Conservation (phyloP, 192 early-diverging fungal species). For the Backusella psychrophila region DNA sequence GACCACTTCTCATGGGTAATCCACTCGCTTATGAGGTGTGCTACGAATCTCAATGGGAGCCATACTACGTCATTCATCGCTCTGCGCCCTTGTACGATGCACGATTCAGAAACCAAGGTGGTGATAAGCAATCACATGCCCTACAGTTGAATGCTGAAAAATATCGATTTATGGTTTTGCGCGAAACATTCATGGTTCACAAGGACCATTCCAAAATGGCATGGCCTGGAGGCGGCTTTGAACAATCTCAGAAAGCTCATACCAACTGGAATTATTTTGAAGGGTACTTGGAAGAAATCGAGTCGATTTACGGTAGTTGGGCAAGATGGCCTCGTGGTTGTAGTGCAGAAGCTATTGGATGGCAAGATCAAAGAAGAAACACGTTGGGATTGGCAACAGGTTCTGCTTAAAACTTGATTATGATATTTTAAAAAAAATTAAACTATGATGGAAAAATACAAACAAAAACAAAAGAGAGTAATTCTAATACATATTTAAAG, state of each 20-base stretch:
- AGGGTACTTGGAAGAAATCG: slow-evolving; percentile 41
- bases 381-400: slow-evolving; percentile 38
- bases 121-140: slow-evolving; percentile 55
- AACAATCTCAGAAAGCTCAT: slow-evolving; percentile 32
- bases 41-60: slow-evolving; percentile 59
- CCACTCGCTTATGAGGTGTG: slow-evolving; percentile 47
- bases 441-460: not conserved
- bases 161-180: slow-evolving; percentile 42
- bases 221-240: slow-evolving; percentile 48
- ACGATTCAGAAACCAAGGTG: slow-evolving; percentile 54
- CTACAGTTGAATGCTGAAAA: slow-evolving; percentile 46
- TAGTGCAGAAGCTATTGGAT: slow-evolving; percentile 37
- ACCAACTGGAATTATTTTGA: slow-evolving; percentile 46
- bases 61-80: slow-evolving; percentile 47
- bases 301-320: slow-evolving; percentile 38
- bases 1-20: slow-evolving; percentile 7
- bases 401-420: not conserved
- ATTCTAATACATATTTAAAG: not conserved
- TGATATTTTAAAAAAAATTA: not conserved
- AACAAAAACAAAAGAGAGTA: not conserved
- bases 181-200: slow-evolving; percentile 49
- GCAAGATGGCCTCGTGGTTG: slow-evolving; percentile 54
- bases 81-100: slow-evolving; percentile 49
- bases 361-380: slow-evolving; percentile 40
- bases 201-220: slow-evolving; percentile 46